Evolutionary conservation across 1,139 yeast genomes (phyloP), one percentile per base, ranked within the genome.

Genomic region (Taphrina wiesneri): DNA sequence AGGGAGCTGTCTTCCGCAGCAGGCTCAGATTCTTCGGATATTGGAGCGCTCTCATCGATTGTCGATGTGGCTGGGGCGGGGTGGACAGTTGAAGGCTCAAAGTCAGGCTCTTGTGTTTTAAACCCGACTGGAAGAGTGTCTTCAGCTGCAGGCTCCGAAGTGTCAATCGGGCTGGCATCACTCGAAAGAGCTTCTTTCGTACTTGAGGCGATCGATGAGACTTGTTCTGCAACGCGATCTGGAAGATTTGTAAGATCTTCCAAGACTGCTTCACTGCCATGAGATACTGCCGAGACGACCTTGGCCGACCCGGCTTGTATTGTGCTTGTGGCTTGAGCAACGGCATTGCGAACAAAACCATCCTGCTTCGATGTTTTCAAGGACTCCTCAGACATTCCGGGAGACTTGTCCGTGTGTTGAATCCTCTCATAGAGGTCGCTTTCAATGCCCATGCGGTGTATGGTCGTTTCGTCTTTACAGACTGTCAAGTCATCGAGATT

Each of bases 401-500:
- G 17, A 7, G 43, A 39, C 19, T 39, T n/a, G 21, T n/a, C 43
- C 17, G n/a, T n/a, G 17, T 54, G 59, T n/a, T 15, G 25, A 54
- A 54, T 54, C 36, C 25, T 36, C 9, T 13, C 49, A 21, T 11
- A 54, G 1, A 54, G 23, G 2, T 13, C 59, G 23, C 49, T 47
- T 34, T 54, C 59, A 28, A 60, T 36, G 41, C 64, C 64, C 52
- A 60, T 17, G 15, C 64, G 47, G 47, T 67, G 68, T 32, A 68
- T 64, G 28, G 68, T 76, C 62, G 70, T 63, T 41, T 72, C 71
- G 56, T 76, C 77, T 56, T 72, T 70, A 68, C 80, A 84, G 68
- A 77, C 75, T 26, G 79, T 79, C 70, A 86, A 79, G 69, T 82
- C 78, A 73, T 85, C 86, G 71, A 92, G 80, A 70, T 85, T 82